A percentile compares a stretch with the other conserved stretches of the same genome.
phyloP scores from a whole-genome alignment of 768 basidiomycete genomes.

The Lentinula guzmanii region DNA sequence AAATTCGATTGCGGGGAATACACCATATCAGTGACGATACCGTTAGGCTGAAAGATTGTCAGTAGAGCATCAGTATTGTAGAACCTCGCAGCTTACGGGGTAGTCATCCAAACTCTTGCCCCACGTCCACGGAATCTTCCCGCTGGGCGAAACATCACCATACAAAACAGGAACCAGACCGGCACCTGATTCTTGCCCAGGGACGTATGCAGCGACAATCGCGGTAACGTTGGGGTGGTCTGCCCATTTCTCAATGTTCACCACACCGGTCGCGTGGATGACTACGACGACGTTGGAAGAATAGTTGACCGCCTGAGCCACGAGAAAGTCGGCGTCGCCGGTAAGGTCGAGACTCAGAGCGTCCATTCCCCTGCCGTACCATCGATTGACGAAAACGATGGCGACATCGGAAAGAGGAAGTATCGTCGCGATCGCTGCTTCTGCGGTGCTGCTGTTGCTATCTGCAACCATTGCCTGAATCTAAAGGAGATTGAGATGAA shows the following conservation, averaged over 20 bases:
- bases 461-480: not conserved
- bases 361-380: not conserved
- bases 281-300: slow-evolving; percentile 30
- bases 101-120: slow-evolving; percentile 40
- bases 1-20: slow-evolving; percentile 1
- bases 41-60: not conserved
- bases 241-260: slow-evolving; percentile 30
- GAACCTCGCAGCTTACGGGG: slow-evolving; percentile 16
- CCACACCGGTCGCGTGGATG: slow-evolving; percentile 30
- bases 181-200: slow-evolving; percentile 48
- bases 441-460: not conserved
- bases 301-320: slow-evolving; percentile 23
- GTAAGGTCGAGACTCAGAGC: slow-evolving; percentile 26
- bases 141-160: slow-evolving; percentile 44
- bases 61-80: slow-evolving; percentile 20
- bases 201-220: slow-evolving; percentile 30
- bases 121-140: slow-evolving; percentile 47
- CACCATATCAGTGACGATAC: not conserved
- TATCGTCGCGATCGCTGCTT: not conserved
- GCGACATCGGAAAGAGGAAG: not conserved
- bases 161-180: slow-evolving; percentile 44
- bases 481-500: not conserved
- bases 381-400: not conserved
- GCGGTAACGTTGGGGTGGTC: slow-evolving; percentile 29
- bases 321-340: slow-evolving; percentile 27